These are phyloP conservation scores for Annulohypoxylon truncatum DNA, from an alignment of 2,329 filamentous ascomycete species.

Conservation along the genomic window DNA sequence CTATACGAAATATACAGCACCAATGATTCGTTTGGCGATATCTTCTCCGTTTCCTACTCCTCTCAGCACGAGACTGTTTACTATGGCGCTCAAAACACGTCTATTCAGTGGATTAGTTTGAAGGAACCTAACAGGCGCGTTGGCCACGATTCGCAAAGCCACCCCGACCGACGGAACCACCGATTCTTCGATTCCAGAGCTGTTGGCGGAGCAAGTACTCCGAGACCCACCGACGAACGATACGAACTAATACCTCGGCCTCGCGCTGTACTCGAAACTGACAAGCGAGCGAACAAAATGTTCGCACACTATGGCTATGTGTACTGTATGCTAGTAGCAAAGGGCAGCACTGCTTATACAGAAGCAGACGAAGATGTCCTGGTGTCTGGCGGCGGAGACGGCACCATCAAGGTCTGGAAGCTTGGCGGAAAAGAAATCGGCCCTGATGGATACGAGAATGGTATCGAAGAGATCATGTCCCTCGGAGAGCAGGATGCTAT, in stretches of 20 bases:
- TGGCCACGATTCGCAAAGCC: conserved; percentile 71
- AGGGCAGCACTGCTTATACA: conserved; percentile 73
- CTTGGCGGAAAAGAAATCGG: conserved; percentile 62
- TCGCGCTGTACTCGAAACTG: conserved; percentile 78
- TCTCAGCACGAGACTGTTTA: conserved; percentile 83
- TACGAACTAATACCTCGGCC: conserved; percentile 66
- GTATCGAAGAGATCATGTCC: conserved; percentile 76
- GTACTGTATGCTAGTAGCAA: conserved; percentile 92
- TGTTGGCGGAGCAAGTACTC: conserved; percentile 82
- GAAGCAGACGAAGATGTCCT: conserved; percentile 82
- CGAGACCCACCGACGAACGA: conserved; percentile 72
- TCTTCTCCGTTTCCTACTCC: conserved; percentile 95
- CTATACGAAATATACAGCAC: conserved; percentile 92
- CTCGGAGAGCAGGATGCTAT: conserved; percentile 71
- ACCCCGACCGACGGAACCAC: conserved; percentile 82
- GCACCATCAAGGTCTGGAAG: conserved; percentile 93
- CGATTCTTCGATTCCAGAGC: conserved; percentile 94
- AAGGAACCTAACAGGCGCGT: conserved; percentile 71
- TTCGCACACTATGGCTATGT: conserved; percentile 97
- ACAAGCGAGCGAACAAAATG: conserved; percentile 80
- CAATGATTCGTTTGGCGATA: conserved; percentile 90
- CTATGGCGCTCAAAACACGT: conserved; percentile 92
- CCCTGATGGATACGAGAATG: conserved; percentile 66
- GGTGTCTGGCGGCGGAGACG: conserved; percentile 92
- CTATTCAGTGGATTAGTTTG: conserved; percentile 91